Evolutionary conservation across 495 filamentous ascomycete genomes (phyloP), one percentile per base, ranked within the genome.

Genomic region (Staphylotrichum tortipilum): DNA sequence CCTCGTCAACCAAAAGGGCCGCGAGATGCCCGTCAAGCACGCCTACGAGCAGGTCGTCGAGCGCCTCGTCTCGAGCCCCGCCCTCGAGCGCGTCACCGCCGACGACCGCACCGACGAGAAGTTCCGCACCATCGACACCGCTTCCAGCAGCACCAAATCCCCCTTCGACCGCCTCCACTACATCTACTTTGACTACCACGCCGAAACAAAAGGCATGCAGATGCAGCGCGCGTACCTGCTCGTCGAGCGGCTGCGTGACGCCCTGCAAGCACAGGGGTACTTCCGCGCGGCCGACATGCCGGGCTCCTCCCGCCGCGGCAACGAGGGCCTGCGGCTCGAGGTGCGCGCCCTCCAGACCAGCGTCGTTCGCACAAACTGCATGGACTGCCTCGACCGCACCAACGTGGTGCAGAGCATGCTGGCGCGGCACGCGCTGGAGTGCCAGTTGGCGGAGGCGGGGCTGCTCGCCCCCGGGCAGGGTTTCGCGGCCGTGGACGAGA

Each of bases 391-490:
- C 10, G 92, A 98, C 67, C 88, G 92, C 45, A 98, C 92, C 42
- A 98, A 98, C 63, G 89, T 98, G 9, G 86, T 98, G 2, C 92
- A 98, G 65, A 92, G 85, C 60, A 92, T 95, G 85, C 76, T 98
- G 17, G 92, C 84, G 17, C 84, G 89, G 44, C 89, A 80, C 78
- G 83, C 83, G 11, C 67, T 97, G n/a, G 90, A 86, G 44, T 80
- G 85, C 31, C 89, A 94, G 68, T 78, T 98, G 29, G 76, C 77
- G 43, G 92, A 97, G 57, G 71, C 89, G 10, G 88, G 85, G 23
- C 68, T 94, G 41, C 73, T 96, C 30, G 63, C 76, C 15, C 72
- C 75, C 7, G 88, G 88, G 38, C 80, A 91, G 52, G 77, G 71
- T 14, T 78, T 80, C 53, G 78, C 81, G 12, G 77, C 79, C 37